These are phyloP conservation scores for Rubus idaeus DNA, from an alignment of 306 rosid species.

Conservation along the genomic window DNA sequence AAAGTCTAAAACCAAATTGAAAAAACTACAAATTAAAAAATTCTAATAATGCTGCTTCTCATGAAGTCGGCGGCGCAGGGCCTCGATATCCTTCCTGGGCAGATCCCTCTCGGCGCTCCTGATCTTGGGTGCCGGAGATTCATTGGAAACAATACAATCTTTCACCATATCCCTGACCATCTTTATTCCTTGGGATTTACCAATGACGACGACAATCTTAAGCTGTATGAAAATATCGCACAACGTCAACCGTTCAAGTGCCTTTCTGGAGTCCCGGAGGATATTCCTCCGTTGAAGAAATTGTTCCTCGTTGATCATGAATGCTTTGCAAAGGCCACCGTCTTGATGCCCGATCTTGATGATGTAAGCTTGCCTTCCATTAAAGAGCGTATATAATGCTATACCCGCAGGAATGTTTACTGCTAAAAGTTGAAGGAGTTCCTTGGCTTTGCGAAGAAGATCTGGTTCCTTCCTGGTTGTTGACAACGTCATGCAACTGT, in stretches of 20 bases:
- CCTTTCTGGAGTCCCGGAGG: no score
- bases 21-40: no score
- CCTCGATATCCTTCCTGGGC: neutral
- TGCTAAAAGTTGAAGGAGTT: neutral
- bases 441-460: neutral
- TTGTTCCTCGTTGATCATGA: no score
- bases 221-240: neutral
- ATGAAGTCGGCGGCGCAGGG: neutral
- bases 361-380: no score
- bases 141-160: neutral
- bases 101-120: neutral
- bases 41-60: neutral
- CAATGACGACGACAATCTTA: neutral
- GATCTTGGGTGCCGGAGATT: neutral
- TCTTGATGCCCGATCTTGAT: no score
- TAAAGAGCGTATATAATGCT: neutral
- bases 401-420: neutral
- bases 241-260: no score
- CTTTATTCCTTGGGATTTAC: neutral
- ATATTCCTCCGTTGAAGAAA: no score
- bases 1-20: neutral
- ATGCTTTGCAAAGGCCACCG: no score
- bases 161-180: neutral
- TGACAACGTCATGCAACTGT: neutral
- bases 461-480: neutral